Evolutionary conservation across 257 asterid genomes (phyloP).

Genomic region (Jaltomata sinuosa): DNA sequence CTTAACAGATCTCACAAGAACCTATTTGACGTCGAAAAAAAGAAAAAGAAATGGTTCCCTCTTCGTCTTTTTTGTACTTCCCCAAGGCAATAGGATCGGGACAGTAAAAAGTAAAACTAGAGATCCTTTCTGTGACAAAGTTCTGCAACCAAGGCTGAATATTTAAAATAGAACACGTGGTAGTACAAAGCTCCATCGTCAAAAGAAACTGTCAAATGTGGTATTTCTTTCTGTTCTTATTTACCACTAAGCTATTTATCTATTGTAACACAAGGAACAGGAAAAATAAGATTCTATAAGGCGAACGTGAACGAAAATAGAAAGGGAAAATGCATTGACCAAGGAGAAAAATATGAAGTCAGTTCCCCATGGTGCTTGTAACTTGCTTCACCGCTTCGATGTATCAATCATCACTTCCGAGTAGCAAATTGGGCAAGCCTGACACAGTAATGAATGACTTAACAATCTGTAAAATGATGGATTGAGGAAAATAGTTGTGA

Average conservation of each 20-base stretch:
- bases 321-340: not conserved
- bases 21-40: not conserved
- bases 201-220: not conserved
- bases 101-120: not conserved
- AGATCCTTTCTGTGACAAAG: not conserved
- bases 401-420: conserved; percentile 1
- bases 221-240: not conserved
- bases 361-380: not conserved
- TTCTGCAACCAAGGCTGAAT: not conserved
- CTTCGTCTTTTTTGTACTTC: not conserved
- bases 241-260: not conserved
- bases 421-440: conserved; percentile 12
- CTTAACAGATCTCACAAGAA: not conserved
- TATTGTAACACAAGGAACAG: not conserved
- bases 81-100: not conserved
- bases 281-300: not conserved
- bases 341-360: not conserved
- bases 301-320: not conserved
- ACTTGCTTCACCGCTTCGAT: conserved; percentile 6
- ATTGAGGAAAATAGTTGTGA: not conserved
- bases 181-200: not conserved
- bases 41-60: not conserved
- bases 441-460: not conserved
- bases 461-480: not conserved
- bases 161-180: not conserved